Percentiles rank a stretch among this genome's conserved stretches.
Evolutionary conservation across 164 flowering plant species (phyloP).

Genomic region (Dillenia suffruticosa): DNA sequence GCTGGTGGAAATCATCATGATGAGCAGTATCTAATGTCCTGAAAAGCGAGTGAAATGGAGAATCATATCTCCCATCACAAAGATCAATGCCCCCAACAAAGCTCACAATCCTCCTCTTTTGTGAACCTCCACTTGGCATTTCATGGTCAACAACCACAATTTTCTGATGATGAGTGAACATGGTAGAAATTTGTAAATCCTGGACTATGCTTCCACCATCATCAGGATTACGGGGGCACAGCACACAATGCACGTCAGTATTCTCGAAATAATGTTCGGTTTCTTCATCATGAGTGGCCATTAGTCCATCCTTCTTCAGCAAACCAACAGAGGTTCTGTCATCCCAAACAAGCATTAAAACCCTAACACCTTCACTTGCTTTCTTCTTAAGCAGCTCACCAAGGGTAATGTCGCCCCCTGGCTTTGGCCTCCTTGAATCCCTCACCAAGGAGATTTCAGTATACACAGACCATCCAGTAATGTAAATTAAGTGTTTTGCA

Average conservation of each 20-base stretch:
- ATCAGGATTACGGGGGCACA: conserved; percentile 65
- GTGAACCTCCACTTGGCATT: conserved; percentile 39
- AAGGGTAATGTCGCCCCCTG: conserved; percentile 48
- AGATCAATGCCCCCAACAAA: conserved; percentile 61
- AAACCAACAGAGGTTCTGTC: conserved; percentile 58
- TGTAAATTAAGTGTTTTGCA: conserved; percentile 74
- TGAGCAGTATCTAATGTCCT: conserved; percentile 62
- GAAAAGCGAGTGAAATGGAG: conserved; percentile 55
- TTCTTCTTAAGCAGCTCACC: conserved; percentile 63
- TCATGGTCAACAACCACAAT: conserved; percentile 51
- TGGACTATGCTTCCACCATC: conserved; percentile 61
- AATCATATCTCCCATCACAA: conserved; percentile 57
- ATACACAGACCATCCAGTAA: conserved; percentile 83
- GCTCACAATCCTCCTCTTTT: conserved; percentile 53
- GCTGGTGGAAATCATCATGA: conserved; percentile 65
- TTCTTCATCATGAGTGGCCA: conserved; percentile 81
- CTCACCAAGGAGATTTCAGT: conserved; percentile 55
- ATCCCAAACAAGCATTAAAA: conserved; percentile 70
- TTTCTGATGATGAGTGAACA: conserved; percentile 69
- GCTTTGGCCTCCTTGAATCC: conserved; percentile 60
- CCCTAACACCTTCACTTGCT: conserved; percentile 66
- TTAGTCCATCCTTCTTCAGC: conserved; percentile 60
- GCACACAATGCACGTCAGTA: conserved; percentile 59
- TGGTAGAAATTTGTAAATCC: conserved; percentile 47
- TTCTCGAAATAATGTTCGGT: conserved; percentile 42